phyloP scores from a whole-genome alignment of 2,329 filamentous ascomycete genomes.

The Microcyclospora tardicrescens region DNA sequence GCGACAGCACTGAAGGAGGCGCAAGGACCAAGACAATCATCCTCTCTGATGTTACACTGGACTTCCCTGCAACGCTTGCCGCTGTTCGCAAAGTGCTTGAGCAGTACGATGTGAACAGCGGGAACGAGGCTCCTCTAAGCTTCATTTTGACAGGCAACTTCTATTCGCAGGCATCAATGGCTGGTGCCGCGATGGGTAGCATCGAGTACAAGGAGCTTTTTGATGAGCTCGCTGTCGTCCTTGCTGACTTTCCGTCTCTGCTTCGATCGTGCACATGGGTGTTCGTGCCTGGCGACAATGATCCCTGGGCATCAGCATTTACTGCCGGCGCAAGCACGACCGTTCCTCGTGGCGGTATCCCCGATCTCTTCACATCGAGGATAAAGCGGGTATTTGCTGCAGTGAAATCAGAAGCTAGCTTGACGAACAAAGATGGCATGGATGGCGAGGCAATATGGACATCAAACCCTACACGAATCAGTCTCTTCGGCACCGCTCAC shows the following conservation, averaged over 20 bases:
- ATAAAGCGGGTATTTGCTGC: constrained; percentile 67
- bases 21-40: constrained; percentile 48
- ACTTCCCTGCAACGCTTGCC: constrained; percentile 67
- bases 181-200: constrained; percentile 59
- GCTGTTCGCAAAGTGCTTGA: constrained; percentile 69
- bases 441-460: constrained; percentile 74
- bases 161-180: constrained; percentile 43
- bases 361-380: constrained; percentile 80
- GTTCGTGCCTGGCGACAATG: constrained; percentile 91
- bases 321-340: constrained; percentile 59
- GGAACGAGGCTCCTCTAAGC: constrained; percentile 49
- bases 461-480: constrained; percentile 70
- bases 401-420: constrained; percentile 57
- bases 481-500: constrained; percentile 74
- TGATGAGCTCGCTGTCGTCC: constrained; percentile 67
- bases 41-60: constrained; percentile 74
- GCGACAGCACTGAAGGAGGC: constrained; percentile 11
- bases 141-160: constrained; percentile 87
- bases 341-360: constrained; percentile 58
- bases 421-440: constrained; percentile 34
- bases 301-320: constrained; percentile 90
- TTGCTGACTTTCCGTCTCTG: constrained; percentile 72
- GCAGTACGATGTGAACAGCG: constrained; percentile 55
- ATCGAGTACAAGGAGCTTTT: constrained; percentile 97
- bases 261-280: constrained; percentile 72